These are phyloP conservation scores for Metschnikowia shivogae DNA, from an alignment of 805 yeast genomes.

Conservation along the genomic window DNA sequence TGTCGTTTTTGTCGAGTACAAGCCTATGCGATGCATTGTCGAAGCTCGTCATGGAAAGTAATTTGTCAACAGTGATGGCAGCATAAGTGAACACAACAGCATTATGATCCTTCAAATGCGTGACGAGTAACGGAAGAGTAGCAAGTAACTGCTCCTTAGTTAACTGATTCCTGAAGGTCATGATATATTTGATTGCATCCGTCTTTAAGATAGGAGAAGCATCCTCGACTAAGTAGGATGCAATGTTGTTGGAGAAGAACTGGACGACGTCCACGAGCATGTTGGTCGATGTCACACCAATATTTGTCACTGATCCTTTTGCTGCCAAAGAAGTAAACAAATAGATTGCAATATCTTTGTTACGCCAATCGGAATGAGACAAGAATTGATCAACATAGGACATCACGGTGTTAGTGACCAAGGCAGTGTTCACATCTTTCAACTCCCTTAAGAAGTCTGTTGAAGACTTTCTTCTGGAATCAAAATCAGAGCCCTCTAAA, in stretches of 20 bases:
- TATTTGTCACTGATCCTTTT: slow-evolving; percentile 79
- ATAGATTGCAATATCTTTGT: slow-evolving; percentile 82
- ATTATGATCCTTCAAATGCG: slow-evolving; percentile 53
- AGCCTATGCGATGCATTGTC: slow-evolving; percentile 47
- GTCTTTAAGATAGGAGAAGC: slow-evolving; percentile 78
- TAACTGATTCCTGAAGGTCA: slow-evolving; percentile 87
- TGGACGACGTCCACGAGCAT: slow-evolving; percentile 78
- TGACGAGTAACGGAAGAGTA: slow-evolving; percentile 73
- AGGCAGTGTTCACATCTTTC: slow-evolving; percentile 69
- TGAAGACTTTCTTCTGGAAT: slow-evolving; percentile 88
- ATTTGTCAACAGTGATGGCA: slow-evolving; percentile 87
- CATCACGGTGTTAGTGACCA: slow-evolving; percentile 73
- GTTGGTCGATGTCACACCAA: slow-evolving; percentile 87
- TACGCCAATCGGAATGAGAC: slow-evolving; percentile 62
- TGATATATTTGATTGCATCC: slow-evolving; percentile 89
- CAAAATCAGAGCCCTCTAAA: slow-evolving; percentile 91
- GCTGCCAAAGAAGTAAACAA: slow-evolving; percentile 87
- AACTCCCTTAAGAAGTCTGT: slow-evolving; percentile 87
- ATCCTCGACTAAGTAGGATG: slow-evolving; percentile 66
- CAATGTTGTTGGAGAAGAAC: slow-evolving; percentile 77
- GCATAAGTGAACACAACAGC: slow-evolving; percentile 91
- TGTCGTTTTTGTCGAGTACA: slow-evolving; percentile 69
- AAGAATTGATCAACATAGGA: slow-evolving; percentile 66
- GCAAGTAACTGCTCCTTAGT: slow-evolving; percentile 78
- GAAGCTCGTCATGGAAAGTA: slow-evolving; percentile 69